Base-by-base conservation (phyloP, 257 asterid species). In the Scutellaria galericulata region DNA sequence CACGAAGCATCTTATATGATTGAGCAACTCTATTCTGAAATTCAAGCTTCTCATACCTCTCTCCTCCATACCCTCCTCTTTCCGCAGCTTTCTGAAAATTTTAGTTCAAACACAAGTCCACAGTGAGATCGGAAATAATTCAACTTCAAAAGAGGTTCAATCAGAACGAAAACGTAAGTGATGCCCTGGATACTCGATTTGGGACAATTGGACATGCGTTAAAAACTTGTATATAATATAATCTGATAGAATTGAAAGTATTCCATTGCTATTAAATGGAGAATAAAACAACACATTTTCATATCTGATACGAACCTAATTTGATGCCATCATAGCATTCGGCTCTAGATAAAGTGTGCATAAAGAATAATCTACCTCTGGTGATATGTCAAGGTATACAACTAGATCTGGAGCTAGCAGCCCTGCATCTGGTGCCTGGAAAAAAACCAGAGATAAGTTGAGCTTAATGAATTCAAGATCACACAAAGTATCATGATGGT, bases 41-140 rank as follows among this genome's bases (percentile, higher is more conserved):
- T 84, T 95, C 99, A 15, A 90, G 91, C 81, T 90, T 86, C 85
- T 95, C 99, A 24, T 95, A 95, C 82, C 98, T 82, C 83, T 95
- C 98, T 7, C 85, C 96, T 41, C 99, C 98, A 74, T 95, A 95
- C 48, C 97, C 97, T 72, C 96, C 99, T 82, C 99, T 84, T 82
- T 90, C 95, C 27, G 98, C 91, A 72, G 99, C 99, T 80, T 87
- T 82, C 97, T 92, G 68, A 46, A 73, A 72, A 63, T 79, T 71
- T 71, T 48, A 10, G 42, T 15, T 56, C 24, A 56, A 74, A 27
- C 48, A 65, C 10, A 42, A 47, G 14, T 48, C 67, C 37, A 39
- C 2, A 5, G 12, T 69, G 40, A 77, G 61, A 58, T 45, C 8
- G 6, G 7, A 64, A 8, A 64, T 40, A 58, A 37, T 46, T 67